Conservation (phyloP, 768 basidiomycete species). For the Termitomyces sp. region DNA sequence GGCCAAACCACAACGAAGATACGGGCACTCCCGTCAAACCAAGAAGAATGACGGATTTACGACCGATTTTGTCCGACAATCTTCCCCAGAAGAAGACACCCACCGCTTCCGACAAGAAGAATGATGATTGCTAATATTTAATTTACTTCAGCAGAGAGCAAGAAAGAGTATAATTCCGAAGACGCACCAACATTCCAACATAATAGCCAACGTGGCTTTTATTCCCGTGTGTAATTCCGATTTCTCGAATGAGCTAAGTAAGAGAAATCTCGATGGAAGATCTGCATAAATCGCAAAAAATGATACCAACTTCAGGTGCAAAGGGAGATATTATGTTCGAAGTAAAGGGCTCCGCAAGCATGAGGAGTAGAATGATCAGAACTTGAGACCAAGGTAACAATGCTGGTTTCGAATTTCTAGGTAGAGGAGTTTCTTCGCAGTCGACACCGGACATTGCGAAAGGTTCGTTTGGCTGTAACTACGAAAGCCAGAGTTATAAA, state of each 20-base stretch:
- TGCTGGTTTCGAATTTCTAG: conserved; percentile 34
- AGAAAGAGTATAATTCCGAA: background rate
- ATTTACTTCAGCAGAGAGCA: conserved; percentile 1
- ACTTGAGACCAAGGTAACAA: conserved; percentile 69
- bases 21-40: conserved; percentile 60
- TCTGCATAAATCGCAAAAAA: background rate
- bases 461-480: background rate
- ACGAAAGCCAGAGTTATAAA: background rate
- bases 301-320: conserved; percentile 44
- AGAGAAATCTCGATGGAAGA: background rate
- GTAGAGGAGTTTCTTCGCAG: conserved; percentile 57
- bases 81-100: conserved; percentile 76
- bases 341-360: conserved; percentile 72
- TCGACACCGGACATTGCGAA: background rate
- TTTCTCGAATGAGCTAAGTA: conserved; percentile 55
- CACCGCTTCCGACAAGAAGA: conserved; percentile 67
- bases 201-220: conserved; percentile 65
- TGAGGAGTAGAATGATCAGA: conserved; percentile 59
- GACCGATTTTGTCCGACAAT: conserved; percentile 64
- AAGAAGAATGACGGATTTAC: conserved; percentile 67
- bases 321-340: conserved; percentile 73
- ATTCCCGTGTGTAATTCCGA: conserved; percentile 71
- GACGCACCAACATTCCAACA: conserved; percentile 65
- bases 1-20: conserved; percentile 72
- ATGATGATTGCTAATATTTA: conserved; percentile 60